Evolutionary conservation across 2,329 filamentous ascomycete genomes (phyloP), one percentile per base, ranked within the genome.

Genomic region (Helminthosporium solani): DNA sequence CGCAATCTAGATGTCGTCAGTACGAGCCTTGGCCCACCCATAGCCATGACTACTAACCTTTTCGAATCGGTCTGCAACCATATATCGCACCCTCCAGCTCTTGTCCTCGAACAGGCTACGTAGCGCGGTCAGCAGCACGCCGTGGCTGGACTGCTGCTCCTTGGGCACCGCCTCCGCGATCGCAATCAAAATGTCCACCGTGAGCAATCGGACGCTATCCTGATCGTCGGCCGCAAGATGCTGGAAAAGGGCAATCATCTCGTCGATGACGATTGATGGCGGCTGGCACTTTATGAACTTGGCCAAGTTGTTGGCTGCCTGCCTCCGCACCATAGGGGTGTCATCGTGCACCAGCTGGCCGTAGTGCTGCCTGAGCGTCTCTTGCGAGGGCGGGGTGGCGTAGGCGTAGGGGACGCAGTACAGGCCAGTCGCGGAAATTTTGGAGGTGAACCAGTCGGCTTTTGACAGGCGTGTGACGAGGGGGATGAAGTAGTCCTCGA

Each of bases 391-490:
- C 41, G 86, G 81, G 44, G 90, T 87, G 49, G 94, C 90, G 78
- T 95, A 95, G 64, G 85, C 87, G 78, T 99, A 99, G 56, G 94
- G 92, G 39, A 85, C 83, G 70, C 88, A 94, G 78, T 92, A 99
- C 53, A 99, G 86, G 53, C 94, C 94, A 56, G 92, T 96, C 53
- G 92, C 94, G 25, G 94, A 99, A 56, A 99, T 94, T 77, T 97
- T 99, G 56, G 94, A 97, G 47, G 94, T 99, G 74, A 99, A 99
- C 94, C 94, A 99, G 76, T 99, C 94, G 74, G 94, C 94, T 81
- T 97, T 99, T 57, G 94, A 95, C 52, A 99, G 88, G 68, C 94
- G 90, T 67, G 95, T 83, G 49, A 91, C 91, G 67, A 99, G 86
- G 52, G 94, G 94, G 61, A 99, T 92, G 76, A 97, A 97, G 75